phyloP scores from a whole-genome alignment of 345 rosid genomes.

The Nephelium lappaceum region DNA sequence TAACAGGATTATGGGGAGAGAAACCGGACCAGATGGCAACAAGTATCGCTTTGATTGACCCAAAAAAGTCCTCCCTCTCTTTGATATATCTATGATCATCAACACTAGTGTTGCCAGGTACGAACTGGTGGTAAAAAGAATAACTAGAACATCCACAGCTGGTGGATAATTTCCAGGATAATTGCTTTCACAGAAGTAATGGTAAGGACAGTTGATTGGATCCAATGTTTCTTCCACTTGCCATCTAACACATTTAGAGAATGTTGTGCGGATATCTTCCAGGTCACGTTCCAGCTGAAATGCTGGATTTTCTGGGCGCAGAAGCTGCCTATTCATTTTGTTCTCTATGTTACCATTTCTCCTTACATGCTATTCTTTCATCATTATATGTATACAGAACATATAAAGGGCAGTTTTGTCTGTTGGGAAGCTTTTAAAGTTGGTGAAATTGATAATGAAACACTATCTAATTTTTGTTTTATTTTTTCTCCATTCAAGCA shows the following conservation, averaged over 20 bases:
- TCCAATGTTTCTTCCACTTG: slow-evolving; percentile 81
- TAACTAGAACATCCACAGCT: slow-evolving; percentile 45
- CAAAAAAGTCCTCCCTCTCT: slow-evolving; percentile 27
- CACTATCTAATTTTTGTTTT: slow-evolving; percentile 34
- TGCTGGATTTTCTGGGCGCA: slow-evolving; percentile 19
- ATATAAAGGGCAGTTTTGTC: slow-evolving; percentile 29
- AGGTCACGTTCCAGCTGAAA: slow-evolving; percentile 41
- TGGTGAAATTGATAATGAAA: slow-evolving; percentile 61
- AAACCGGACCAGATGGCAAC: slow-evolving; percentile 73
- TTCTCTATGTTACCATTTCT: slow-evolving; percentile 13
- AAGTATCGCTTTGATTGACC: slow-evolving; percentile 49
- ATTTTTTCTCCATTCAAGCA: neutral
- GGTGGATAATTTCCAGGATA: slow-evolving; percentile 60
- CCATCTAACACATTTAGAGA: slow-evolving; percentile 81
- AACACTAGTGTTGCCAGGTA: slow-evolving; percentile 49
- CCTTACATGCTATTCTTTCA: slow-evolving; percentile 12
- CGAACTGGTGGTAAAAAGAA: slow-evolving; percentile 44
- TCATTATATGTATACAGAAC: neutral
- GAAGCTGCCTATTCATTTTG: slow-evolving; percentile 32
- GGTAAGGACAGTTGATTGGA: slow-evolving; percentile 76
- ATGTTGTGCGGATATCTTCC: slow-evolving; percentile 44
- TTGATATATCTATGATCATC: slow-evolving; percentile 41
- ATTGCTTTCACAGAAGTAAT: slow-evolving; percentile 75
- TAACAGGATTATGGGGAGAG: slow-evolving; percentile 62
- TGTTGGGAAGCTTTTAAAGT: slow-evolving; percentile 47